phyloP scores from a whole-genome alignment of 441 rosid species.

The Pelargonium myrrhifolium region DNA sequence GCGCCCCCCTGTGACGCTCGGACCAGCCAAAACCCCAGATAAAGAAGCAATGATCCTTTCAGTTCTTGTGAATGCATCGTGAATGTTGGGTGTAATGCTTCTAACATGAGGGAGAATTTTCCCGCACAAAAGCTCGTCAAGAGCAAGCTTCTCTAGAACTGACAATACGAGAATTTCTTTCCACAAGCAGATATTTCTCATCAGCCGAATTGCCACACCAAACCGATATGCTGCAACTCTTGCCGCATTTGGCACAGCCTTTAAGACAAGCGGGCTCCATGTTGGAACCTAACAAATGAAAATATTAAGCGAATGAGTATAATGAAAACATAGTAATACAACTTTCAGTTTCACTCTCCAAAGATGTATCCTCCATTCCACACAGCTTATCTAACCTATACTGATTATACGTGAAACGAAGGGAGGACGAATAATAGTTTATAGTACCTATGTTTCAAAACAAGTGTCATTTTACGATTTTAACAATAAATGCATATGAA shows the following conservation, averaged over 20 bases:
- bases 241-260: conserved; percentile 82
- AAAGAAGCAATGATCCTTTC: conserved; percentile 73
- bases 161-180: conserved; percentile 75
- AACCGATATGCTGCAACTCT: conserved; percentile 74
- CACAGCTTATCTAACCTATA: too few relatives aligned
- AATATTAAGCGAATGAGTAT: conserved; percentile 4
- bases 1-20: conserved; percentile 43
- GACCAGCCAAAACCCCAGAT: conserved; percentile 76
- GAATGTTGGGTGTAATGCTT: conserved; percentile 63
- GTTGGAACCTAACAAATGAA: conserved; percentile 57
- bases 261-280: conserved; percentile 69
- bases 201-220: conserved; percentile 75
- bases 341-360: background rate
- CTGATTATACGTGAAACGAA: too few relatives aligned
- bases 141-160: conserved; percentile 71
- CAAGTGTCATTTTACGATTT: too few relatives aligned
- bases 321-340: background rate
- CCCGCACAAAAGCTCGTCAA: conserved; percentile 69
- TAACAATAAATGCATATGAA: too few relatives aligned
- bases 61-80: conserved; percentile 81
- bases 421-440: too few relatives aligned
- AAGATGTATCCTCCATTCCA: too few relatives aligned
- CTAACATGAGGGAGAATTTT: conserved; percentile 80
- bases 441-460: too few relatives aligned
- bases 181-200: conserved; percentile 88